Evolutionary conservation across 768 basidiomycete species (phyloP).

Genomic region (Pleurotus djamor): DNA sequence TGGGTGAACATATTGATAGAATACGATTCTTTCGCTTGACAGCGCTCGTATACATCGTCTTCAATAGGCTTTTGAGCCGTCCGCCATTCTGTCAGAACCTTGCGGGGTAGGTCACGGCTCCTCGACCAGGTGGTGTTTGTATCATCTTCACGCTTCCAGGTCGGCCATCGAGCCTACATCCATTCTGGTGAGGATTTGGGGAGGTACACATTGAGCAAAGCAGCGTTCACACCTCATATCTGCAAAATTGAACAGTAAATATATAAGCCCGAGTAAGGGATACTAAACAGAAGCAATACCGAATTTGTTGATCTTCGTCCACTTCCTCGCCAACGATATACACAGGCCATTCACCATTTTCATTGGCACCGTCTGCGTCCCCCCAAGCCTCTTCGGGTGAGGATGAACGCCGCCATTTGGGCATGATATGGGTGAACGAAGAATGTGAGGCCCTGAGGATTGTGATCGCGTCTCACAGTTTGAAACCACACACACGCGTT

Average conservation of each 20-base stretch:
- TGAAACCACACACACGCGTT: too few species aligned
- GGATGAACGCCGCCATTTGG: constrained; percentile 7
- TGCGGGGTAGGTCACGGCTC: constrained; percentile 19
- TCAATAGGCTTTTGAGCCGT: constrained; percentile 31
- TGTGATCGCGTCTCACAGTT: neutral
- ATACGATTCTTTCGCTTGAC: constrained; percentile 23
- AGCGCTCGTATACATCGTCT: constrained; percentile 17
- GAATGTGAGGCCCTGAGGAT: neutral
- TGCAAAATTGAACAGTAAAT: constrained; percentile 24
- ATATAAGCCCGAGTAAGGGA: too few species aligned
- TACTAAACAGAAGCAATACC: constrained; percentile 21
- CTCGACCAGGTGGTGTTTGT: constrained; percentile 52
- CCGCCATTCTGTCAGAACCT: constrained; percentile 14
- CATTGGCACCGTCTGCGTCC: constrained; percentile 23
- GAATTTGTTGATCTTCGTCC: constrained; percentile 22
- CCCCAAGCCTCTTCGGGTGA: constrained; percentile 1
- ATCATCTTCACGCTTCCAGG: constrained; percentile 48
- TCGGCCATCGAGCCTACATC: constrained; percentile 34
- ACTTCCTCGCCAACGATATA: constrained; percentile 41
- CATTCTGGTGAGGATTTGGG: neutral
- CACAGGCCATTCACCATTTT: constrained; percentile 24
- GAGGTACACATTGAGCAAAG: too few species aligned
- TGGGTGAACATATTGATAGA: constrained; percentile 38
- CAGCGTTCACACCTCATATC: constrained; percentile 24
- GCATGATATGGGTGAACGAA: neutral